Conservation (phyloP, 352 stramenopile genomes). For the Phytophthora uliginosa region DNA sequence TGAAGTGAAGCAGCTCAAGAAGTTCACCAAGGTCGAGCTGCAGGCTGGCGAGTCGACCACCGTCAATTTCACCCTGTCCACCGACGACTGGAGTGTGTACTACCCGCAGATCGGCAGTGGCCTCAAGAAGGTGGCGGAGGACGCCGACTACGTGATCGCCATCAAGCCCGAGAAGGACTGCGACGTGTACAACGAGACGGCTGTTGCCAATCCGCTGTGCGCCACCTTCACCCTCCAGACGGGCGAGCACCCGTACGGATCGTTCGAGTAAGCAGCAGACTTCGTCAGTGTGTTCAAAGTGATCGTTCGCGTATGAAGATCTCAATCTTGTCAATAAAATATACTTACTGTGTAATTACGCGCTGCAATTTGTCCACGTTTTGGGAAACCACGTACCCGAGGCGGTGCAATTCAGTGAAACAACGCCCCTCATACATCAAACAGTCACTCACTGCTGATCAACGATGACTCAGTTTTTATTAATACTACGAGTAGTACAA, state of each 20-base stretch:
- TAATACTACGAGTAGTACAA: too few species aligned
- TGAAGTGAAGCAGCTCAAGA: slow-evolving; percentile 85
- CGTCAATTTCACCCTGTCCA: slow-evolving; percentile 53
- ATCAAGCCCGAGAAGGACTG: slow-evolving; percentile 81
- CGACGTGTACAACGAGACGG: slow-evolving; percentile 60
- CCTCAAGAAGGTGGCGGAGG: slow-evolving; percentile 67
- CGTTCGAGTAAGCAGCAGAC: slow-evolving; percentile 30
- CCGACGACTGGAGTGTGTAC: slow-evolving; percentile 68
- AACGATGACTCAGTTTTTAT: too few species aligned
- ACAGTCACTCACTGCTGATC: too few species aligned
- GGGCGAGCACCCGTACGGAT: slow-evolving; percentile 37
- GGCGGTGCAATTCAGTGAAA: too few species aligned
- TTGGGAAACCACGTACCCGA: too few species aligned
- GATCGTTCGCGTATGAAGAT: slow-evolving; percentile 1
- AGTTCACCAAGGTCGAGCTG: slow-evolving; percentile 80
- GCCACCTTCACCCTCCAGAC: slow-evolving; percentile 38
- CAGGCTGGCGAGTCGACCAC: slow-evolving; percentile 41
- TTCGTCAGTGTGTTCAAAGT: neutral
- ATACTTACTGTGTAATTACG: neutral
- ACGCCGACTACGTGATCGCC: slow-evolving; percentile 70
- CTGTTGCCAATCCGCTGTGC: slow-evolving; percentile 38
- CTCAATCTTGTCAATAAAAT: slow-evolving; percentile 5
- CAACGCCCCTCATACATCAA: too few species aligned
- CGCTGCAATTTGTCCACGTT: too few species aligned
- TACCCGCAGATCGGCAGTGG: slow-evolving; percentile 63